Base-by-base conservation (phyloP, 2,329 filamentous ascomycete species). In the Aspergillus felis region DNA sequence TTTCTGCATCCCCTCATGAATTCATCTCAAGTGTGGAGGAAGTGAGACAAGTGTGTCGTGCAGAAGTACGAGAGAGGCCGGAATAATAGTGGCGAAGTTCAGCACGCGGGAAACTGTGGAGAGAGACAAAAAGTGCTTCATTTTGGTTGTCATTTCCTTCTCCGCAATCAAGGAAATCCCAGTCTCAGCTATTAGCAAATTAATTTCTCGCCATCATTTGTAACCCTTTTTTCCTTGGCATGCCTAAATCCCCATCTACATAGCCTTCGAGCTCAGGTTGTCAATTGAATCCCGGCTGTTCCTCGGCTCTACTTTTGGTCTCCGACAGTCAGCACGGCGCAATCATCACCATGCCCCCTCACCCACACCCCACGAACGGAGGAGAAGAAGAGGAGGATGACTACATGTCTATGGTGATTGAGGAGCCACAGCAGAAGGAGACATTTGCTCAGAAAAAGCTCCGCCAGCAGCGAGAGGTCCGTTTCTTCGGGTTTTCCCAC, bases 391-490 rank as follows among this genome's bases (percentile, higher is more conserved):
- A 91, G 6, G 90, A 92, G 61, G 92, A 97, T 62, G 94, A 99
- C 75, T 97, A 99, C 81, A 95, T 99, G 89, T 91, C 88, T 66
- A 97, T 99, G 93, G 82, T 87, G 14, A 92, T 99, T 71, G 82
- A 84, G 20, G 90, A 96, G 56, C 81, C 84, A 0, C 74, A 74
- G 20, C 73, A 78, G 56, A 82, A 81, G 62, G 86, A 89, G 71
- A 87, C 86, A 10, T 84, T 85, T 24, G 78, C 86, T 1, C 85
- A 89, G 68, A 81, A 81, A 55, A 80, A 81, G 53, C 78, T 76
- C 57, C 82, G 80, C 54, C 78, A 79, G 70, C 82, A 76, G 68
- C 80, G 72, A 71, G 84, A 77, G 74, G 78, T 77, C 72, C 20
- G 60, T 60, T 50, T 63, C 55, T 32, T 29, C 42, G 20, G 51